These are phyloP conservation scores for Paramicrosporidium saccamoebae DNA, from an alignment of 371 early-diverging fungal species.

Conservation along the genomic window DNA sequence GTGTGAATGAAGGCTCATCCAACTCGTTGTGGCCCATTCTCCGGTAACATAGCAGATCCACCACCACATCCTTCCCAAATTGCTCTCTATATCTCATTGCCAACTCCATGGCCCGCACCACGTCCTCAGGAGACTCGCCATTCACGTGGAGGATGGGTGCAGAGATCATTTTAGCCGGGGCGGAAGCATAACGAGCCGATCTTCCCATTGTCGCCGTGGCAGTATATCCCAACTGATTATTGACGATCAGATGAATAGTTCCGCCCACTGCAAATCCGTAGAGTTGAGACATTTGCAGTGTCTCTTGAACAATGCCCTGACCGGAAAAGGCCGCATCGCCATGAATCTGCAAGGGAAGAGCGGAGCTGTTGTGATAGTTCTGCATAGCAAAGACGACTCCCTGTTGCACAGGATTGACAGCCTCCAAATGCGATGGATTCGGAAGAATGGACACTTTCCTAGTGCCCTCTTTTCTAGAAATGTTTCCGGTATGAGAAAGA, in stretches of 20 bases:
- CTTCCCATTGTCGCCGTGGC: slow-evolving; percentile 69
- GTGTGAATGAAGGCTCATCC: slow-evolving; percentile 87
- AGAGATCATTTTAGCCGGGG: slow-evolving; percentile 75
- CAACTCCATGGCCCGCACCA: slow-evolving; percentile 37
- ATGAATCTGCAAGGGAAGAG: slow-evolving; percentile 66
- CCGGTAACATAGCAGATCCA: slow-evolving; percentile 72
- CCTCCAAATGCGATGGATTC: slow-evolving; percentile 81
- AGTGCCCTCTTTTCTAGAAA: too few relatives aligned
- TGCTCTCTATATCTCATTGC: slow-evolving; percentile 64
- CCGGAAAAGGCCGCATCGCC: slow-evolving; percentile 71
- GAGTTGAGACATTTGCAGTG: slow-evolving; percentile 61
- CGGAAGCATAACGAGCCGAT: slow-evolving; percentile 57
- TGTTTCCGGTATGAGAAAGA: slow-evolving; percentile 28
- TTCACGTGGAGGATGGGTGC: slow-evolving; percentile 86
- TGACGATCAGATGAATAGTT: slow-evolving; percentile 73
- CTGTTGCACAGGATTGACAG: slow-evolving; percentile 73
- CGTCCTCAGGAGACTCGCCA: slow-evolving; percentile 74
- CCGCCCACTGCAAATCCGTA: slow-evolving; percentile 76
- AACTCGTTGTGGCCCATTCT: slow-evolving; percentile 89
- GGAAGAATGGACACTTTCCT: slow-evolving; percentile 45
- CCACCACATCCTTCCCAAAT: slow-evolving; percentile 62
- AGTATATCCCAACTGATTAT: slow-evolving; percentile 89
- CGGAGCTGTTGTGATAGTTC: slow-evolving; percentile 31
- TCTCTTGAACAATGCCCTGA: slow-evolving; percentile 76
- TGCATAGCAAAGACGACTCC: slow-evolving; percentile 78